These are phyloP conservation scores for Polychaeton citri DNA, from an alignment of 2,329 filamentous ascomycete genomes.

Conservation along the genomic window DNA sequence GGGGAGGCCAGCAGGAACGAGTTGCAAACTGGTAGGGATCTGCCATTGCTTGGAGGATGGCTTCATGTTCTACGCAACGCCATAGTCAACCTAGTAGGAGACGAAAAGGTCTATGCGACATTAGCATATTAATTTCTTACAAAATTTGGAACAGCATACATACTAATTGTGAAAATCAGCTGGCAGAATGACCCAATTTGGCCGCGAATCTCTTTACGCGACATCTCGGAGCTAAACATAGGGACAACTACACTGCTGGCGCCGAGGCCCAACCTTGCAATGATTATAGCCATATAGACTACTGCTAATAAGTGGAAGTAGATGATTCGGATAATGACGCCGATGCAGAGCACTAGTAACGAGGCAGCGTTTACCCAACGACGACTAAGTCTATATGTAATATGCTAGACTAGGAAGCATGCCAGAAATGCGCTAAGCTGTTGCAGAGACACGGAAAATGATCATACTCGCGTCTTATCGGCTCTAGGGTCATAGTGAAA, in stretches of 20 bases:
- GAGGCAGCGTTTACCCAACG: constrained; percentile 31
- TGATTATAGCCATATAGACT: constrained; percentile 36
- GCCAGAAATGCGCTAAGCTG: constrained; percentile 42
- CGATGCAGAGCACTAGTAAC: constrained; percentile 28
- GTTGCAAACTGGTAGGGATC: constrained; percentile 40
- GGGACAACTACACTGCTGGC: constrained; percentile 32
- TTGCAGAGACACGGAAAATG: constrained; percentile 55
- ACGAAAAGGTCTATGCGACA: constrained; percentile 28
- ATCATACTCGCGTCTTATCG: constrained; percentile 48
- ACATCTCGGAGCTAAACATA: constrained; percentile 29
- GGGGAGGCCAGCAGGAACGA: constrained; percentile 34
- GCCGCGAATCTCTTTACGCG: constrained; percentile 32
- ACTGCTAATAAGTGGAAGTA: constrained; percentile 30
- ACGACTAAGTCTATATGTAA: constrained; percentile 34
- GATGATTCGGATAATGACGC: constrained; percentile 33
- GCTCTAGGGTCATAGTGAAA: constrained; percentile 20
- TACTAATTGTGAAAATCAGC: constrained; percentile 35
- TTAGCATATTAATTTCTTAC: no score
- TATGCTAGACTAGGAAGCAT: constrained; percentile 35
- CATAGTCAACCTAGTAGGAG: constrained; percentile 41
- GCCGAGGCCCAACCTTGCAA: constrained; percentile 37
- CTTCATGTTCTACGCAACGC: constrained; percentile 24
- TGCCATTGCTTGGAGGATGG: constrained; percentile 37
- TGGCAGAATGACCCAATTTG: constrained; percentile 40
- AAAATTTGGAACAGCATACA: neutral